Evolutionary conservation across 805 yeast species (phyloP), one percentile per base, ranked within the genome.

Genomic region (Suhomyces sp.): DNA sequence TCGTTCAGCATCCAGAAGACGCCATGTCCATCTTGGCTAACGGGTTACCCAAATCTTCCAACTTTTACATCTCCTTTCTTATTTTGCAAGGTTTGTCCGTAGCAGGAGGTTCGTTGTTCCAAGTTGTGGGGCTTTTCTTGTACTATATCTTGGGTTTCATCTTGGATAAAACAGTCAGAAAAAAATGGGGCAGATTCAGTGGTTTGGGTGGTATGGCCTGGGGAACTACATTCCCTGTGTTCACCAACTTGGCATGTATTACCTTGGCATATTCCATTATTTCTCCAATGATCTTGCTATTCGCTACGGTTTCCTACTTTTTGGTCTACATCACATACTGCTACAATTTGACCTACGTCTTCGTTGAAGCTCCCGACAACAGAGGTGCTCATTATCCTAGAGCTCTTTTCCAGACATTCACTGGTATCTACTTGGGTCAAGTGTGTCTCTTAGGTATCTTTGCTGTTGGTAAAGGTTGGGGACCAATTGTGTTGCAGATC

Each of bases 391-490:
- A 86, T 72, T 94, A 91, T 66, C 94, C 97, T 55, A 82, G 89
- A 55, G 97, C 97, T 2, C 68, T 93, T 48, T 87, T 84, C 75
- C 97, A 93, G 72, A 86, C 96, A 0, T 79, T 93, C 65, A 85
- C 85, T 37, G 99, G 99, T 52, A 68, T 94, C 43, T 93, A 93
- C 67, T 67, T 93, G 44, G 96, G 96, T 39, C 92, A 93, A 69
- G 71, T 91, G 20, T 89, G 97, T 75, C 61, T 94, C 56, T 66
- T 94, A 49, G 97, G 97, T 50, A 69, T 94, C 51, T 92, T 90
- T 65, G 88, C 83, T 15, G 96, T 93, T 51, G 91, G 96, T 55
- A 89, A 89, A 76, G 87, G 96, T 41, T 93, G 97, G 97, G 98
- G 97, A 44, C 96, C 97, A 35, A 78, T 91, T 57, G 88, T 85